These are phyloP conservation scores for Hypericum perforatum DNA, from an alignment of 345 rosid species.

Conservation along the genomic window DNA sequence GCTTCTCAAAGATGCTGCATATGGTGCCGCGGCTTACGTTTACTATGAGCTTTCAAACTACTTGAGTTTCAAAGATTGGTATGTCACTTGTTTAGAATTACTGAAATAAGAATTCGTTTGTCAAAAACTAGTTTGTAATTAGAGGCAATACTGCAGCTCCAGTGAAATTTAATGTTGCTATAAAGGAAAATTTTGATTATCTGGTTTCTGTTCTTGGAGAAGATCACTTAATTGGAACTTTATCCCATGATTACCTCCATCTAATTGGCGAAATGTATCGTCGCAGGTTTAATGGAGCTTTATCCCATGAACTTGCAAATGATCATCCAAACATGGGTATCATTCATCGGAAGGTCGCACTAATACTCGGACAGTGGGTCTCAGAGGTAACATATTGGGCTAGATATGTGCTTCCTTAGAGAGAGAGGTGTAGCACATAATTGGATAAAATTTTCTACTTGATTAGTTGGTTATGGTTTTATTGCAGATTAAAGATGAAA, in stretches of 20 bases:
- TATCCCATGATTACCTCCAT: not conserved
- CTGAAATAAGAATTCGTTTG: too few relatives aligned
- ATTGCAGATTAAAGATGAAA: slow-evolving; percentile 81
- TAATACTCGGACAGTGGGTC: slow-evolving; percentile 97
- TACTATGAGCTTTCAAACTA: slow-evolving; percentile 97
- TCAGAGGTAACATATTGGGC: slow-evolving; percentile 63
- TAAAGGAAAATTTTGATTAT: not conserved
- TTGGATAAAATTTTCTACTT: not conserved
- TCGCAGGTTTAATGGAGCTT: slow-evolving; percentile 88
- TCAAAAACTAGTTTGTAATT: too few relatives aligned
- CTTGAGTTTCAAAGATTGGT: slow-evolving; percentile 93
- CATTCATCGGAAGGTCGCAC: slow-evolving; percentile 88
- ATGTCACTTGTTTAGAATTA: slow-evolving; percentile 7
- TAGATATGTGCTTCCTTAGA: not conserved
- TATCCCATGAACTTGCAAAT: slow-evolving; percentile 81
- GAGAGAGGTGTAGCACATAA: not conserved
- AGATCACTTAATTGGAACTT: not conserved
- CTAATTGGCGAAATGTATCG: slow-evolving; percentile 6
- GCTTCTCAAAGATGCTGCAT: slow-evolving; percentile 95
- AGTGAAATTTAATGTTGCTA: too few relatives aligned
- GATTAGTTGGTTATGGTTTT: slow-evolving; percentile 20
- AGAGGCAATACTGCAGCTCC: too few relatives aligned
- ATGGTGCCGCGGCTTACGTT: slow-evolving; percentile 95
- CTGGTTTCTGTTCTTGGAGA: not conserved
- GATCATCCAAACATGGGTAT: slow-evolving; percentile 84